Conservation (phyloP, 768 basidiomycete genomes). For the Boletus sp. region DNA sequence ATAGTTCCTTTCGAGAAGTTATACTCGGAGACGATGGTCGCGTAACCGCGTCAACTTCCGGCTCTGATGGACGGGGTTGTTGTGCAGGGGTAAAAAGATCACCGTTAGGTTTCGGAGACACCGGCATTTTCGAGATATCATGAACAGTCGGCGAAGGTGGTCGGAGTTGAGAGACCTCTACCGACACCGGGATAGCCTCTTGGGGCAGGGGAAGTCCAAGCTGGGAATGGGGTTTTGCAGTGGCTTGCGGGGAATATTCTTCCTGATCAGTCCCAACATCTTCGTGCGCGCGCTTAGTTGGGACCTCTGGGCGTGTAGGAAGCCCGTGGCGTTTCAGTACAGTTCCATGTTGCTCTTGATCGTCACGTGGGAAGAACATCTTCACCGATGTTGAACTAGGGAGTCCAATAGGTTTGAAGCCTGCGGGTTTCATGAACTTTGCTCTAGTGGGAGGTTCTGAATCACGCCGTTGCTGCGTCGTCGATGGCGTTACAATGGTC, state of each 20-base stretch:
- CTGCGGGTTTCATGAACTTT: constrained; percentile 39
- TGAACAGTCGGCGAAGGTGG: constrained; percentile 18
- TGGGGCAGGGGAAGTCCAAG: constrained; percentile 1
- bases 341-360: constrained; percentile 50
- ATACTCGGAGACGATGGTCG: constrained; percentile 30
- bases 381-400: constrained; percentile 51
- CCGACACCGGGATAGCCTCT: constrained; percentile 10
- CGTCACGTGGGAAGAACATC: constrained; percentile 81
- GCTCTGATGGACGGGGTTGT: constrained; percentile 22
- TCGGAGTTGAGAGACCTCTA: constrained; percentile 12
- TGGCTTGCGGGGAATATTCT: constrained; percentile 11
- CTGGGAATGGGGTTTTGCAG: constrained; percentile 1
- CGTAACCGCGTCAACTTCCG: constrained; percentile 23
- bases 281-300: constrained; percentile 28
- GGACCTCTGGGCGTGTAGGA: constrained; percentile 24
- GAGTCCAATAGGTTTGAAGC: constrained; percentile 69
- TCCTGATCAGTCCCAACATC: constrained; percentile 21
- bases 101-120: constrained; percentile 28
- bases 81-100: constrained; percentile 20
- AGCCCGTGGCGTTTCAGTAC: constrained; percentile 15
- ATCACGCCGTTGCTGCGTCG: constrained; percentile 16
- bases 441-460: constrained; percentile 19
- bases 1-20: constrained; percentile 54
- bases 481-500: constrained; percentile 3
- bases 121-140: constrained; percentile 19